Conservation (phyloP, 2,329 filamentous ascomycete genomes). For the Lojkania enalia region DNA sequence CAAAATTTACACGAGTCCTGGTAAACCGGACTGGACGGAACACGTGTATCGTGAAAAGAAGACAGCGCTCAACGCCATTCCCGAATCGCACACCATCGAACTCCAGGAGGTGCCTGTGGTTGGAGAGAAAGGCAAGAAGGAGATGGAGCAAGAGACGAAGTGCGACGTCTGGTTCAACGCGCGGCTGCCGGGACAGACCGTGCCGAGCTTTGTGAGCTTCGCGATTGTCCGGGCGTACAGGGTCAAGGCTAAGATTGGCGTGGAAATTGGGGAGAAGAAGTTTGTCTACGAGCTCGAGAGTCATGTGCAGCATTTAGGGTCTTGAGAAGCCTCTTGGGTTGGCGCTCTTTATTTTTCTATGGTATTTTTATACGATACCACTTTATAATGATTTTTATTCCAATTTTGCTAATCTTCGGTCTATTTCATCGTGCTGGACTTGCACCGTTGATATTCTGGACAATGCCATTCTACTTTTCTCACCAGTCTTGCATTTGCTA, state of each 20-base stretch:
- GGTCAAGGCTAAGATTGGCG: constrained; percentile 20
- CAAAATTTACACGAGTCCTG: neutral
- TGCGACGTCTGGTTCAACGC: constrained; percentile 26
- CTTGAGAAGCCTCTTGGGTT: too few relatives aligned
- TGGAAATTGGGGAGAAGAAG: constrained; percentile 24
- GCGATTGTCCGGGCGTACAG: constrained; percentile 26
- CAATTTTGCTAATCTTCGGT: too few relatives aligned
- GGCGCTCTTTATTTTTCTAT: too few relatives aligned
- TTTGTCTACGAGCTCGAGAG: constrained; percentile 23
- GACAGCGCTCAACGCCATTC: constrained; percentile 23
- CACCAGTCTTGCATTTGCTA: too few relatives aligned
- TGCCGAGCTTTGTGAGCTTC: constrained; percentile 29
- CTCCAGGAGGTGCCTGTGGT: constrained; percentile 11
- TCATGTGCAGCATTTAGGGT: constrained; percentile 9
- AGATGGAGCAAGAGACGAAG: constrained; percentile 15
- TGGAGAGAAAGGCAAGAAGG: constrained; percentile 12
- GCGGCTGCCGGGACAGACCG: constrained; percentile 23
- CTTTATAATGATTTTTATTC: too few relatives aligned
- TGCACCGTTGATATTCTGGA: too few relatives aligned
- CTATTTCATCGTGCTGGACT: too few relatives aligned
- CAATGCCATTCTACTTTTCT: too few relatives aligned
- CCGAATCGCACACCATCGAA: constrained; percentile 13
- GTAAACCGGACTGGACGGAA: constrained; percentile 8
- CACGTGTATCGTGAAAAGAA: constrained; percentile 14
- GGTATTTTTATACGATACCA: too few relatives aligned